phyloP scores from a whole-genome alignment of 2,329 filamentous ascomycete genomes.

The Colletotrichum nymphaeae region DNA sequence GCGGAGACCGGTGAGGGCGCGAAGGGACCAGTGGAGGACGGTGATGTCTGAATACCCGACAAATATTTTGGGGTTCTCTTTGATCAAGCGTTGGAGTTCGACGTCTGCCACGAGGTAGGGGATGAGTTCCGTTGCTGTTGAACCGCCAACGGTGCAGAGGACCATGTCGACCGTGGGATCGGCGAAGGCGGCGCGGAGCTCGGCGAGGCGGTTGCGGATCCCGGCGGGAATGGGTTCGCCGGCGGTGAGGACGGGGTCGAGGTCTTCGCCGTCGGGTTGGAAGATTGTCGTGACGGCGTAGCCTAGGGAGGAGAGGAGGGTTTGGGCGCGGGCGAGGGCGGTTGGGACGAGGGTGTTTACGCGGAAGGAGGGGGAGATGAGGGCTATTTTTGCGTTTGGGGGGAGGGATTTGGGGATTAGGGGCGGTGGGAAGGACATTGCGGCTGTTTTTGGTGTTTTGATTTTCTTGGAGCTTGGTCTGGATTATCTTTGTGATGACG shows the following conservation, averaged over 20 bases:
- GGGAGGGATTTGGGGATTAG: slow-evolving; percentile 43
- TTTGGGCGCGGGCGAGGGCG: slow-evolving; percentile 44
- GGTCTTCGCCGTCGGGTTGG: slow-evolving; percentile 3
- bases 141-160: slow-evolving; percentile 53
- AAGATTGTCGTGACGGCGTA: slow-evolving; percentile 49
- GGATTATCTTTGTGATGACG: neutral
- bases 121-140: slow-evolving; percentile 52
- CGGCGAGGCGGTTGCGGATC: slow-evolving; percentile 49
- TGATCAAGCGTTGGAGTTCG: slow-evolving; percentile 46
- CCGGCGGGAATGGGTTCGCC: slow-evolving; percentile 45
- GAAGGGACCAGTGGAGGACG: slow-evolving; percentile 54
- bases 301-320: slow-evolving; percentile 45
- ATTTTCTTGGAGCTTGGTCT: neutral
- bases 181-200: slow-evolving; percentile 51
- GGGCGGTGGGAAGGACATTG: slow-evolving; percentile 24
- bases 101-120: slow-evolving; percentile 50
- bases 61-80: slow-evolving; percentile 52
- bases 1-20: slow-evolving; percentile 50
- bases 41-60: slow-evolving; percentile 56
- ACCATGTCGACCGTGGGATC: slow-evolving; percentile 49
- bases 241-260: slow-evolving; percentile 18
- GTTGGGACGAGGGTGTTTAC: slow-evolving; percentile 45
- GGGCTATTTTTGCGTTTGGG: slow-evolving; percentile 51
- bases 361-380: slow-evolving; percentile 53
- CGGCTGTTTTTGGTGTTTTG: neutral